Percentiles rank a stretch among this genome's conserved stretches.
These are phyloP conservation scores for Lactarius psammicola DNA, from an alignment of 768 basidiomycete genomes.

Conservation along the genomic window DNA sequence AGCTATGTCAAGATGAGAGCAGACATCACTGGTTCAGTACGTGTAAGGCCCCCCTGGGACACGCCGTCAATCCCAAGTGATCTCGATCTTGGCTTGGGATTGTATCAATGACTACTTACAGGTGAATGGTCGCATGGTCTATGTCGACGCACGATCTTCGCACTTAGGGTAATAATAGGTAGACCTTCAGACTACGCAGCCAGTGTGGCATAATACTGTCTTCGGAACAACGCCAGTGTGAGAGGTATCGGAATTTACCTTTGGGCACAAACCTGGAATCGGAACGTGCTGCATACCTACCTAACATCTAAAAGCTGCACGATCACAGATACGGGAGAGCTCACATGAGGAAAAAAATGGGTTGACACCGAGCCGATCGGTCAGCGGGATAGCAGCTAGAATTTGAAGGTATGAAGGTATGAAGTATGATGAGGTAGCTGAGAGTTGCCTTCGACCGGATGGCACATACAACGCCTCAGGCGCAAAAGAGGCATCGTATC, in stretches of 20 bases:
- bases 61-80: not conserved
- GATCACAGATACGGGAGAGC: not conserved
- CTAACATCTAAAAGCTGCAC: not conserved
- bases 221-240: not conserved
- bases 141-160: not conserved
- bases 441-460: not conserved
- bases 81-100: not conserved
- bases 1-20: not conserved
- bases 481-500: not conserved
- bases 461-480: not conserved
- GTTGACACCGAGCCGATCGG: not conserved
- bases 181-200: too few species aligned
- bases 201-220: not conserved
- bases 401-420: not conserved
- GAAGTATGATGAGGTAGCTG: not conserved
- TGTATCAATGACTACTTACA: not conserved
- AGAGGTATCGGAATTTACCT: not conserved
- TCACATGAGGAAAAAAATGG: not conserved
- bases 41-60: not conserved
- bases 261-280: not conserved
- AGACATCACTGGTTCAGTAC: too few species aligned
- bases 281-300: not conserved
- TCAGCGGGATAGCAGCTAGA: not conserved
- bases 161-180: not conserved
- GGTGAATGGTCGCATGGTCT: not conserved